Conservation (phyloP, 352 stramenopile species). For the Phytophthora fragariaefolia region DNA sequence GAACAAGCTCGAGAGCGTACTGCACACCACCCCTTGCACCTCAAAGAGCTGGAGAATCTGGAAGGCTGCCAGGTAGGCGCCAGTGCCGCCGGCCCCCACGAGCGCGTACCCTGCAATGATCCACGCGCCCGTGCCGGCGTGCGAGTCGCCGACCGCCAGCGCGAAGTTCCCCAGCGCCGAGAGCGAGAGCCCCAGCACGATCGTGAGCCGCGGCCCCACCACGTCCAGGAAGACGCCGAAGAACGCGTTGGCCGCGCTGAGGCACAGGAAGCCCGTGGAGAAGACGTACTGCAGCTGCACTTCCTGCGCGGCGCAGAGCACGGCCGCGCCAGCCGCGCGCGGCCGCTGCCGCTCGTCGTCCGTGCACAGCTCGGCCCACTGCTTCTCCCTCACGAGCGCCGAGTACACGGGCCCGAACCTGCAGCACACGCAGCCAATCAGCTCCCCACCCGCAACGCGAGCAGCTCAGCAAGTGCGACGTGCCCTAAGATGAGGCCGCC, state of each 20-base stretch:
- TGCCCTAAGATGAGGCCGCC: conserved; percentile 76
- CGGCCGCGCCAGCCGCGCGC: not conserved
- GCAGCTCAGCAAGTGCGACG: not conserved
- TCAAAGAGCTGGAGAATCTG: conserved; percentile 84
- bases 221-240: conserved; percentile 82
- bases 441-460: not conserved
- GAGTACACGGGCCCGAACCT: conserved; percentile 83
- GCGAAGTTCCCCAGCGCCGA: conserved; percentile 63
- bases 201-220: conserved; percentile 62
- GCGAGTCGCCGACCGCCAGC: conserved; percentile 64
- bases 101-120: conserved; percentile 79
- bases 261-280: conserved; percentile 77
- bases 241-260: conserved; percentile 81
- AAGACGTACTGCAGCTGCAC: conserved; percentile 82
- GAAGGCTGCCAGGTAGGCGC: conserved; percentile 78
- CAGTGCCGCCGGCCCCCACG: conserved; percentile 73
- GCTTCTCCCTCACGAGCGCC: conserved; percentile 60
- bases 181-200: conserved; percentile 58
- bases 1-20: conserved; percentile 82
- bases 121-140: conserved; percentile 46
- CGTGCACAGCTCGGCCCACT: conserved; percentile 73
- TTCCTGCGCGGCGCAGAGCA: conserved; percentile 67
- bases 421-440: conserved; percentile 1
- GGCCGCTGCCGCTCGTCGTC: conserved; percentile 4
- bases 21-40: conserved; percentile 80